Evolutionary conservation across 805 yeast genomes (phyloP).

Genomic region (Saccharomyces cerevisiae): DNA sequence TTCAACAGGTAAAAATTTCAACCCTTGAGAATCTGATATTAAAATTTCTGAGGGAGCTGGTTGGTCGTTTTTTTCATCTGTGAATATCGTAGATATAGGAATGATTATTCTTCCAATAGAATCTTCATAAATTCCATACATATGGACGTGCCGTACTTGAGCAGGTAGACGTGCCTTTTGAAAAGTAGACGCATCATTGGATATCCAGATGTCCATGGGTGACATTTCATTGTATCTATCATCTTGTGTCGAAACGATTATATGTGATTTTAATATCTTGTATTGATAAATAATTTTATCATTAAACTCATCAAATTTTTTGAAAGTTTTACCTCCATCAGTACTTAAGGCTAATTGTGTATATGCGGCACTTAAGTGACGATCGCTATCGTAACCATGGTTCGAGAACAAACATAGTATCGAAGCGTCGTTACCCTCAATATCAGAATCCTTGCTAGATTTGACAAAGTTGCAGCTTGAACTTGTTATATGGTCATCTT

Average conservation of each 20-base stretch:
- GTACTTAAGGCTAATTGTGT: slow-evolving; percentile 31
- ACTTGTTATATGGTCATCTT: slow-evolving; percentile 1
- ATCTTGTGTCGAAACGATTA: slow-evolving; percentile 21
- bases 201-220: slow-evolving; percentile 33
- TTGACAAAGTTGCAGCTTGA: slow-evolving; percentile 13
- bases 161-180: slow-evolving; percentile 33
- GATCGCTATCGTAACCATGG: not conserved
- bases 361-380: not conserved
- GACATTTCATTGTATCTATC: slow-evolving; percentile 26
- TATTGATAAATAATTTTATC: slow-evolving; percentile 18
- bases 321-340: slow-evolving; percentile 40
- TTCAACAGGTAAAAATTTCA: slow-evolving; percentile 19
- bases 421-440: slow-evolving; percentile 11
- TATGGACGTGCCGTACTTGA: slow-evolving; percentile 15
- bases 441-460: slow-evolving; percentile 7
- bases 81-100: slow-evolving; percentile 9
- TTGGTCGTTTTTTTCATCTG: not conserved
- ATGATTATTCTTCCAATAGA: slow-evolving; percentile 22
- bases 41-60: slow-evolving; percentile 11
- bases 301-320: slow-evolving; percentile 28
- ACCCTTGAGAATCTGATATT: slow-evolving; percentile 27
- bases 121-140: slow-evolving; percentile 24
- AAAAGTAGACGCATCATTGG: slow-evolving; percentile 40
- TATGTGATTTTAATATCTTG: slow-evolving; percentile 16
- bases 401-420: slow-evolving; percentile 18